Evolutionary conservation across 805 yeast genomes (phyloP), one percentile per base, ranked within the genome.

Genomic region (Millerago galiae): DNA sequence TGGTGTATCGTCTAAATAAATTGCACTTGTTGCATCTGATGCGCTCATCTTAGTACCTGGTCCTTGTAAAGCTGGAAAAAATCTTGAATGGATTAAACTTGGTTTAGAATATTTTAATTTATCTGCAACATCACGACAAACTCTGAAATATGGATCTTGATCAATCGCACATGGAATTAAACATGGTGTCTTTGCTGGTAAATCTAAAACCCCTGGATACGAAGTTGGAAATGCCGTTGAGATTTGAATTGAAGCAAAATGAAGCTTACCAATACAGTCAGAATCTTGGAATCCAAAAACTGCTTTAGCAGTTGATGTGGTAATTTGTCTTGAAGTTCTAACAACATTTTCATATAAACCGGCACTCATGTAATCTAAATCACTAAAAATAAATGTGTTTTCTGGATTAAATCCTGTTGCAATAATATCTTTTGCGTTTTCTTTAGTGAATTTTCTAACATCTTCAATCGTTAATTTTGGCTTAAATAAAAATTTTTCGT

Each of bases 151-250:
- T 26, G 99, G 98, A 65, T 93, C 99, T 71, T 91, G 99, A 63
- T 93, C 99, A 61, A 93, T 93, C 37, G 99, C 99, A 74, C 99
- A 93, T 32, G 99, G 99, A 63, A 93, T 93, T 63, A 93, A 72
- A 66, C 96, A 88, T 48, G 96, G 98, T 0, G 97, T 88, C 69
- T 90, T 93, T 38, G 81, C 71, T 36, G 95, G 87, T 56, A 82
- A 67, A 7, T 87, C 96, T 54, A 93, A 75, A 18, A 93, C 84
- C 50, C 83, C 95, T 3, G 98, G 99, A 76, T 87, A 93, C 12
- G 97, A 86, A 38, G 91, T 85, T 45, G 96, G 95, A 71, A 93
- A 91, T 2, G 96, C 95, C 14, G 97, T 81, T 21, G 97, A 86
- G 58, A 95, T 93, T 70, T 93, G 99, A 56, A 93, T 79, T 29